A percentile compares a stretch with the other conserved stretches of the same genome.
Evolutionary conservation across 352 stramenopile genomes (phyloP).

Genomic region (Globisporangium splendens): DNA sequence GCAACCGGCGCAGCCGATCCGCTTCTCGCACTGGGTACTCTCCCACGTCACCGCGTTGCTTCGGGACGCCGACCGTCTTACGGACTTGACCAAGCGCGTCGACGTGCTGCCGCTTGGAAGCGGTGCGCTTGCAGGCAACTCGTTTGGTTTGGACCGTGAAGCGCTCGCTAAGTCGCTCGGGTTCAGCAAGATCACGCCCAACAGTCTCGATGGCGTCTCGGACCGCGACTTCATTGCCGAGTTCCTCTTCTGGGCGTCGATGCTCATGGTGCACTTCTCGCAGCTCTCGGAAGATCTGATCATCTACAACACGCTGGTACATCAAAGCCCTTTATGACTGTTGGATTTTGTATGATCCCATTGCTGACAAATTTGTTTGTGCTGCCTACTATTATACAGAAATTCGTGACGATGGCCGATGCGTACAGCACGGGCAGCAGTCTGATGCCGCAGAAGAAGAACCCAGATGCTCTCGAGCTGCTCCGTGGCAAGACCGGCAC

Average conservation of each 20-base stretch:
- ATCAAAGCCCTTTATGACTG: not conserved
- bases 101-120: slow-evolving; percentile 96
- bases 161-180: slow-evolving; percentile 92
- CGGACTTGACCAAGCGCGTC: slow-evolving; percentile 92
- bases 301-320: slow-evolving; percentile 92
- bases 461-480: slow-evolving; percentile 98
- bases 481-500: slow-evolving; percentile 96
- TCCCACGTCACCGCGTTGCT: slow-evolving; percentile 93
- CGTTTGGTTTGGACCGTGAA: slow-evolving; percentile 96
- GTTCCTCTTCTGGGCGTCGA: slow-evolving; percentile 97
- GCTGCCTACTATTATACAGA: slow-evolving; percentile 20
- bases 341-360: not conserved
- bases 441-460: slow-evolving; percentile 99
- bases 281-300: slow-evolving; percentile 99
- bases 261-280: slow-evolving; percentile 96
- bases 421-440: slow-evolving; percentile 98
- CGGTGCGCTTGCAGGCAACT: slow-evolving; percentile 95
- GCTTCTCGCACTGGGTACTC: slow-evolving; percentile 98
- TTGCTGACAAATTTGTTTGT: not conserved
- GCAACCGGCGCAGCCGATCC: slow-evolving; percentile 97
- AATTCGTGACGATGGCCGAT: slow-evolving; percentile 95
- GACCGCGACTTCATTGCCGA: slow-evolving; percentile 99
- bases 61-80: slow-evolving; percentile 92
- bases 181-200: slow-evolving; percentile 92
- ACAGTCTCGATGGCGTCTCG: slow-evolving; percentile 97